Percentiles rank a stretch among this genome's conserved stretches.
phyloP scores from a whole-genome alignment of 768 basidiomycete species.

The Pleurotus giganteus region DNA sequence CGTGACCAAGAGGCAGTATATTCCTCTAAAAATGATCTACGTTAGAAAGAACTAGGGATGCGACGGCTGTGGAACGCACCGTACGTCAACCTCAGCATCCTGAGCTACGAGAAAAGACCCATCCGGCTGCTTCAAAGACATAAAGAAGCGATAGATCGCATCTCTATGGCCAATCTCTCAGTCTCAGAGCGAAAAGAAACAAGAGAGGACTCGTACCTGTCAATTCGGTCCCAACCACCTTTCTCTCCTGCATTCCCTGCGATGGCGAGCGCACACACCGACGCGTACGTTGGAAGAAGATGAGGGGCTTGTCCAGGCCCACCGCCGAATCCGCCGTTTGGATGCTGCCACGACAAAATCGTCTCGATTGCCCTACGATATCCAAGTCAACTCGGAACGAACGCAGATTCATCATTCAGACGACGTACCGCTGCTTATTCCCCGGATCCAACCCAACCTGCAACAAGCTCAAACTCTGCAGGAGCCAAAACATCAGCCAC shows the following conservation, averaged over 20 bases:
- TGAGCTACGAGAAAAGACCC: slow-evolving; percentile 90
- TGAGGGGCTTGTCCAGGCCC: slow-evolving; percentile 89
- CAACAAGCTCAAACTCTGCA: slow-evolving; percentile 79
- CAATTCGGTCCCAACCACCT: slow-evolving; percentile 86
- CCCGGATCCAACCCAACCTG: slow-evolving; percentile 77
- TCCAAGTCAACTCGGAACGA: neutral
- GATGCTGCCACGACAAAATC: slow-evolving; percentile 78
- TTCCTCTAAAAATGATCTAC: slow-evolving; percentile 54
- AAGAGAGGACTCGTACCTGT: slow-evolving; percentile 51
- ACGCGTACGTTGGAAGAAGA: slow-evolving; percentile 86
- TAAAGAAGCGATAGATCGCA: slow-evolving; percentile 84
- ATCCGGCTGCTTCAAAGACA: slow-evolving; percentile 89
- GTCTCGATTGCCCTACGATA: slow-evolving; percentile 70
- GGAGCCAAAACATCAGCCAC: slow-evolving; percentile 92
- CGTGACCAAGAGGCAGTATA: slow-evolving; percentile 86
- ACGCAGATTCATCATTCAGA: slow-evolving; percentile 6
- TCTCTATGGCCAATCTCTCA: slow-evolving; percentile 40
- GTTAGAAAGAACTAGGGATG: neutral
- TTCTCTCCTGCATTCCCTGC: slow-evolving; percentile 68
- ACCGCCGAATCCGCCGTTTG: slow-evolving; percentile 88
- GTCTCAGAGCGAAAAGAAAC: neutral
- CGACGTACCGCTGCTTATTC: slow-evolving; percentile 68
- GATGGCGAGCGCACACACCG: slow-evolving; percentile 81
- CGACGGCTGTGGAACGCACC: slow-evolving; percentile 44
- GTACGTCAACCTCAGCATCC: slow-evolving; percentile 90